phyloP scores from a whole-genome alignment of 345 rosid genomes.

The Salix brachista region DNA sequence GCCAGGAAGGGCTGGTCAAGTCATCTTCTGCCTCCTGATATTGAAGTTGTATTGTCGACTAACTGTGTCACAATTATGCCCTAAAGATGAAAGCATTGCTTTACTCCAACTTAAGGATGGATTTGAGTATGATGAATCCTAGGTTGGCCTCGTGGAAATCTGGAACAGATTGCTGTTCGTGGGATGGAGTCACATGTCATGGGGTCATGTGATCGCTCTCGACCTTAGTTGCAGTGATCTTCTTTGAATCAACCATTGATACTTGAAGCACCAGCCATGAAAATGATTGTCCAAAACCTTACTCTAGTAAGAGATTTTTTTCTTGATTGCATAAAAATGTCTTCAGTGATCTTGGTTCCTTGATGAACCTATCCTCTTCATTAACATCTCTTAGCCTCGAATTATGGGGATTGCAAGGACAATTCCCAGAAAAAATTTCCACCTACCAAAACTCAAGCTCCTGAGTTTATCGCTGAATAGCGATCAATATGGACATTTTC shows the following conservation, averaged over 20 bases:
- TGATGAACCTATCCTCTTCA: constrained; percentile 11
- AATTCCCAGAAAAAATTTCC: background rate
- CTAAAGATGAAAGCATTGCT: background rate
- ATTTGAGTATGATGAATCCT: background rate
- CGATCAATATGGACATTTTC: background rate
- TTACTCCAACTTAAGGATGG: background rate
- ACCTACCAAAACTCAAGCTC: background rate
- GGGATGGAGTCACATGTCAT: constrained; percentile 5
- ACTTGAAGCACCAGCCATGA: background rate
- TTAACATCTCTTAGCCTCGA: background rate
- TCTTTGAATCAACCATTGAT: background rate
- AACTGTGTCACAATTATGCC: background rate
- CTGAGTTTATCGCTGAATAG: background rate
- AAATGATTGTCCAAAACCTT: background rate
- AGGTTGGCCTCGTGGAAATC: background rate
- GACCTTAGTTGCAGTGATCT: constrained; percentile 13
- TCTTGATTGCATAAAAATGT: background rate
- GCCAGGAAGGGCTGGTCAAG: too few species aligned
- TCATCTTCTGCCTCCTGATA: too few species aligned
- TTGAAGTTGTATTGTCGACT: too few species aligned
- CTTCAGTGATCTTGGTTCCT: background rate
- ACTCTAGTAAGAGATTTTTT: background rate
- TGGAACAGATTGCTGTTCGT: constrained; percentile 5
- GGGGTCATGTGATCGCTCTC: background rate
- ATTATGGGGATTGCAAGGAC: background rate